A percentile compares a stretch with the other conserved stretches of the same genome.
phyloP scores from a whole-genome alignment of 2,329 filamentous ascomycete genomes.

The Escovopsis sp. region DNA sequence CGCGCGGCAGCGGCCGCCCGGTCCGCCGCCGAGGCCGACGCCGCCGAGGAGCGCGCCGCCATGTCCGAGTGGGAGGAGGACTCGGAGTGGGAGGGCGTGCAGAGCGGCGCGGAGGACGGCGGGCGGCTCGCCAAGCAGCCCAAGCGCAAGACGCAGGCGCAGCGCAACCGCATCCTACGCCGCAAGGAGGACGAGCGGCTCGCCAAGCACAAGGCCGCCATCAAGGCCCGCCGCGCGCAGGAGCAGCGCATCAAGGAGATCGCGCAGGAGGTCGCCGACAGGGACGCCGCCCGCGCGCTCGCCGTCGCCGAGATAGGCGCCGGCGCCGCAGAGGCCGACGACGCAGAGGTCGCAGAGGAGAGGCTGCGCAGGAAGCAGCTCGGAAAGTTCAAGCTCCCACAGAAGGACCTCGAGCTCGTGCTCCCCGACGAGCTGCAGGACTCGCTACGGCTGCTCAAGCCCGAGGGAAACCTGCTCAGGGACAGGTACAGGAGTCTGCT shows the following conservation, averaged over 20 bases:
- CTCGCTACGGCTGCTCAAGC: conserved; percentile 67
- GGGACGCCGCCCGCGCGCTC: conserved; percentile 35
- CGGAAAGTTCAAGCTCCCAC: conserved; percentile 58
- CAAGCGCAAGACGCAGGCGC: conserved; percentile 69
- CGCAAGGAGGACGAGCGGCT: conserved; percentile 75
- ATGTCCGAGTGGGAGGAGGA: conserved; percentile 69
- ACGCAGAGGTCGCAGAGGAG: conserved; percentile 41
- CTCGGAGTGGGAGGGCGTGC: conserved; percentile 78
- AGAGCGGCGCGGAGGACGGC: conserved; percentile 63
- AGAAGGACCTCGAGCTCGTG: conserved; percentile 68
- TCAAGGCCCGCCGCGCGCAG: conserved; percentile 61
- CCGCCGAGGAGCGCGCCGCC: conserved; percentile 51
- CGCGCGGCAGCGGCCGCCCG: conserved; percentile 52
- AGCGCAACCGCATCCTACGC: conserved; percentile 77
- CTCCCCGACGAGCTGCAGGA: conserved; percentile 73
- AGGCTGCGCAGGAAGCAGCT: conserved; percentile 58
- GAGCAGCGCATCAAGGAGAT: conserved; percentile 57
- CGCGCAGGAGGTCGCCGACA: conserved; percentile 44
- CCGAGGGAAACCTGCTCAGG: conserved; percentile 87
- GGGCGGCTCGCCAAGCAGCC: conserved; percentile 53
- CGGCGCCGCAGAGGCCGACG: conserved; percentile 13
- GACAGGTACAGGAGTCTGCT: conserved; percentile 85
- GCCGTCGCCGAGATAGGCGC: conserved; percentile 19
- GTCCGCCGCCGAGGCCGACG: conserved; percentile 61
- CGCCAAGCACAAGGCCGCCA: conserved; percentile 59